phyloP scores from a whole-genome alignment of 179 eudicot species.

The Vitellaria paradoxa region DNA sequence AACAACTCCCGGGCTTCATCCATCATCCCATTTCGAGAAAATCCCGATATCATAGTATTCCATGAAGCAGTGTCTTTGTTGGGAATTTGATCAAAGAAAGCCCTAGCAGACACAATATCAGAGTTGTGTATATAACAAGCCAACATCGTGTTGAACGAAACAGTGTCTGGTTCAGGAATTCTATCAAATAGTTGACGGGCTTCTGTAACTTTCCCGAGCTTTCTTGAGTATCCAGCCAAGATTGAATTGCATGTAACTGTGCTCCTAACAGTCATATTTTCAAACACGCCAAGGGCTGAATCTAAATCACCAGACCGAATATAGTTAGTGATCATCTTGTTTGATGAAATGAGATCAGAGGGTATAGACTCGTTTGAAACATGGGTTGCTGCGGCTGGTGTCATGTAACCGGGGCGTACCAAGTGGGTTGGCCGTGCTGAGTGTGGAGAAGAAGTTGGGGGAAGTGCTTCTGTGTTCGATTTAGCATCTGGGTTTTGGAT shows the following conservation, averaged over 20 bases:
- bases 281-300: constrained; percentile 59
- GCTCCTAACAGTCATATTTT: constrained; percentile 43
- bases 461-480: constrained; percentile 18
- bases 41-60: constrained; percentile 83
- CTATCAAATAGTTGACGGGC: constrained; percentile 74
- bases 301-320: constrained; percentile 57
- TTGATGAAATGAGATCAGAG: constrained; percentile 34
- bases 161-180: constrained; percentile 72
- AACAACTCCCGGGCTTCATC: constrained; percentile 55
- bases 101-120: constrained; percentile 47
- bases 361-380: constrained; percentile 2
- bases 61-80: constrained; percentile 70
- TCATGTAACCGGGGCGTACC: constrained; percentile 28
- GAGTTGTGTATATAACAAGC: constrained; percentile 60
- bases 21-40: constrained; percentile 57
- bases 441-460: constrained; percentile 9
- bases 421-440: constrained; percentile 19
- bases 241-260: constrained; percentile 77
- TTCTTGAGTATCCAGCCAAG: constrained; percentile 55
- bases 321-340: constrained; percentile 51
- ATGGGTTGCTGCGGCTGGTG: constrained; percentile 3
- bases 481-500: constrained; percentile 19
- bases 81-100: constrained; percentile 53
- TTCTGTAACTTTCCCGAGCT: constrained; percentile 42
- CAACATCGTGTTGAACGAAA: constrained; percentile 73